Evolutionary conservation across 345 rosid species (phyloP).

Genomic region (Angophora floribunda): DNA sequence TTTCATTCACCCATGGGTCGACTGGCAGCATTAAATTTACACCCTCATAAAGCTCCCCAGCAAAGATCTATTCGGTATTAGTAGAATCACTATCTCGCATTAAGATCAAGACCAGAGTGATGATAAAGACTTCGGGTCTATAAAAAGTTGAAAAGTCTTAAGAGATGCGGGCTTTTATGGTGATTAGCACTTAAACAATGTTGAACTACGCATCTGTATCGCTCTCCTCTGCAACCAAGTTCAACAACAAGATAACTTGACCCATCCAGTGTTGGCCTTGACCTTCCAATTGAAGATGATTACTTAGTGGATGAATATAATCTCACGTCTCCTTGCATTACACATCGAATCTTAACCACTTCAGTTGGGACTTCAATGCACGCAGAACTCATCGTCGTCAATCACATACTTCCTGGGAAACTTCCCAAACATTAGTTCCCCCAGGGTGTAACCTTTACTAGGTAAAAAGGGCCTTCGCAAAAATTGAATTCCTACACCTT

Average conservation of each 20-base stretch:
- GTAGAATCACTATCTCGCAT: background rate
- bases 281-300: background rate
- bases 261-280: background rate
- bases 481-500: background rate
- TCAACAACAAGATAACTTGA: background rate
- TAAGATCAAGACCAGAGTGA: background rate
- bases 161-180: background rate
- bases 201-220: background rate
- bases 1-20: background rate
- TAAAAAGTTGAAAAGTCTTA: background rate
- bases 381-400: background rate
- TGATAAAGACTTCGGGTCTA: background rate
- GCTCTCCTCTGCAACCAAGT: background rate
- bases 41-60: background rate
- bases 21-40: background rate
- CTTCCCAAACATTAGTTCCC: background rate
- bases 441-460: background rate
- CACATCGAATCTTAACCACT: background rate
- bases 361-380: background rate
- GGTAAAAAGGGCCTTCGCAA: background rate
- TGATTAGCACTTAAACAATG: background rate
- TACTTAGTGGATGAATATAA: background rate
- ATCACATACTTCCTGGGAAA: background rate
- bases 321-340: background rate
- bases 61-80: background rate